Conservation (phyloP, 495 filamentous ascomycete species). For the Podospora appendiculata region DNA sequence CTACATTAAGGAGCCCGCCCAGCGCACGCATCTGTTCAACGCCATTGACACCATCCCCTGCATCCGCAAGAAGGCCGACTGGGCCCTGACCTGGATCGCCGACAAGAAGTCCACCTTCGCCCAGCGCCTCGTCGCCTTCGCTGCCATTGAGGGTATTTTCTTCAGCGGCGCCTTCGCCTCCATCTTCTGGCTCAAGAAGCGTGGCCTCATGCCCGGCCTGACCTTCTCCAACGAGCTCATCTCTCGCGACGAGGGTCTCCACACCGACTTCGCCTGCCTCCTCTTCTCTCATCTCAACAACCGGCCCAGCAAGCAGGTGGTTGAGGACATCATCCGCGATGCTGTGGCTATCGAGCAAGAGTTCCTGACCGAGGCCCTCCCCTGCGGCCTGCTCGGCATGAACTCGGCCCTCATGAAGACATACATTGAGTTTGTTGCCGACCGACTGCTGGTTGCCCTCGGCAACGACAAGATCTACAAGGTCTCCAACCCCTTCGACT, state of each 20-base stretch:
- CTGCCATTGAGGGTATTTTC: slow-evolving; percentile 98
- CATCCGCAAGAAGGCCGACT: slow-evolving; percentile 96
- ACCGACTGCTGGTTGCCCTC: slow-evolving; percentile 84
- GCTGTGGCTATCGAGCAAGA: slow-evolving; percentile 94
- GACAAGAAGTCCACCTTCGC: slow-evolving; percentile 91
- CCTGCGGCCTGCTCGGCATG: slow-evolving; percentile 90
- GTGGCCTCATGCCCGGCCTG: slow-evolving; percentile 94
- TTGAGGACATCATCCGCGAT: slow-evolving; percentile 85
- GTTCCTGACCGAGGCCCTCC: slow-evolving; percentile 93
- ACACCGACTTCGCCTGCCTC: slow-evolving; percentile 97
- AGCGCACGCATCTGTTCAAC: slow-evolving; percentile 93
- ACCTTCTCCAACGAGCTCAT: slow-evolving; percentile 99
- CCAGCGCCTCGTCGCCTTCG: slow-evolving; percentile 92
- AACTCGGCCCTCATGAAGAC: slow-evolving; percentile 96
- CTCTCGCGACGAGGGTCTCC: slow-evolving; percentile 97
- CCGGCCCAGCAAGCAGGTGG: slow-evolving; percentile 71
- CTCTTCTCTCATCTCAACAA: slow-evolving; percentile 93
- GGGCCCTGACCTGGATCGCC: slow-evolving; percentile 91
- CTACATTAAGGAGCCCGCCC: slow-evolving; percentile 97
- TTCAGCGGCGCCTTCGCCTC: slow-evolving; percentile 99
- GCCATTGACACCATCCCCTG: slow-evolving; percentile 94
- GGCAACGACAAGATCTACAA: slow-evolving; percentile 93
- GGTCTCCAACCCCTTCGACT: slow-evolving; percentile 93
- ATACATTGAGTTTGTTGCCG: slow-evolving; percentile 99
- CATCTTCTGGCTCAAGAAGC: slow-evolving; percentile 99